Evolutionary conservation across 352 stramenopile genomes (phyloP), one percentile per base, ranked within the genome.

Genomic region (Peronospora tabacina): DNA sequence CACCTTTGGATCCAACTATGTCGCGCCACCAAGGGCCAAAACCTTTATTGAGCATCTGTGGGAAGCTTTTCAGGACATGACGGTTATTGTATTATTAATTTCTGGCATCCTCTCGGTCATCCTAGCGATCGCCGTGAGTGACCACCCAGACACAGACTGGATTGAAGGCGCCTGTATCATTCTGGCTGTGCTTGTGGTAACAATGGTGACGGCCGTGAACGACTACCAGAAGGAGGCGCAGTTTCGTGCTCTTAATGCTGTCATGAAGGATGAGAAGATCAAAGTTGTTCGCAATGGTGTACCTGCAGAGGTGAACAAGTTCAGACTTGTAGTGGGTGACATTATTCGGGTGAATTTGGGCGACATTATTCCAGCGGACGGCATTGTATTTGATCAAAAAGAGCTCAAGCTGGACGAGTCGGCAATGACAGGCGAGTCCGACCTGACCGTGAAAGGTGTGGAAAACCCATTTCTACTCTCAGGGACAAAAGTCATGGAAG

Each of bases 401-500:
- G 86, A 93, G 45, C 66, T 97, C 40, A 93, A 91, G 54, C 67
- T 95, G 13, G 87, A 97, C 55, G 89, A 97, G 59, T 95, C 80
- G 10, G 74, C 83, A 7, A 82, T 97, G 59, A 97, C 91, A 5
- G 91, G 91, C 37, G 91, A 97, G 68, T 89, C 89, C 0, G 82
- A 96, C 15, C 61, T 96, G 19, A 61, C 97, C 36, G 48, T 56
- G 15, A 97, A 97, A 61, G 76, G 72, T 41, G 55, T 57, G 0
- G 70, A 85, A n/a, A 90, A 95, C 57, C 87, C 89, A 13, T 97
- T 97, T 62, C 59, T 98, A 11, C 74, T 98, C 15, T 97, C 87
- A 1, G 94, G 94, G 17, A 98, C 90, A 16, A 96, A 94, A 32
- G 85, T 97, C 19, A 96, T 95, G 66, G 85, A 95, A 40, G 95